Conservation (phyloP, 2,329 filamentous ascomycete species). For the Fonsecaea monophora region DNA sequence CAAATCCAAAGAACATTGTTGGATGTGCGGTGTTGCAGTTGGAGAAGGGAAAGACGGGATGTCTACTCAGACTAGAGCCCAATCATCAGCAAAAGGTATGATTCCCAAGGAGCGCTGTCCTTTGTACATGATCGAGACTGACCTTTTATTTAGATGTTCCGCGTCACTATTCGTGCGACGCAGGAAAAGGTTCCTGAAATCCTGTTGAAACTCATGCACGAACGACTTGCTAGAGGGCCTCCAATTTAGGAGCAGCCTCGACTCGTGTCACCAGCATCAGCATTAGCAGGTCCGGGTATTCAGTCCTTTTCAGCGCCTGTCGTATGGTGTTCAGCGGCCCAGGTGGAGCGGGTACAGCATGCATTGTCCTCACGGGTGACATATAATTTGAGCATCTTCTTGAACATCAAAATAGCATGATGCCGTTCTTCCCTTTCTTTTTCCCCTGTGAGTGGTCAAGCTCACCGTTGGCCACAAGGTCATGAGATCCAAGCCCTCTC, state of each 20-base stretch:
- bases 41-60: slow-evolving; percentile 89
- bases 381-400: slow-evolving; percentile 15
- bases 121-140: slow-evolving; percentile 10
- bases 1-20: slow-evolving; percentile 91
- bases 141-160: slow-evolving; percentile 76
- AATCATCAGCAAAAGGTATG: slow-evolving; percentile 90
- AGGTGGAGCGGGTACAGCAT: background rate
- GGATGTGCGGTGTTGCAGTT: slow-evolving; percentile 80
- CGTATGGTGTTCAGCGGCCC: background rate
- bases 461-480: background rate
- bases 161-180: slow-evolving; percentile 89
- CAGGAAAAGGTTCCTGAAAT: slow-evolving; percentile 85
- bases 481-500: background rate
- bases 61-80: slow-evolving; percentile 89
- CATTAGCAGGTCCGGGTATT: background rate
- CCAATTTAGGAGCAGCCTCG: background rate
- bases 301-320: background rate
- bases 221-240: slow-evolving; percentile 69
- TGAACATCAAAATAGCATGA: background rate
- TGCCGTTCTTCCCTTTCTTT: background rate
- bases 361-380: slow-evolving; percentile 7
- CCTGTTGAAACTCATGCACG: slow-evolving; percentile 85
- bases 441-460: background rate
- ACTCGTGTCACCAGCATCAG: background rate
- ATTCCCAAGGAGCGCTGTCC: slow-evolving; percentile 28